These are phyloP conservation scores for Cladorrhinum samala DNA, from an alignment of 495 filamentous ascomycete species.

Conservation along the genomic window DNA sequence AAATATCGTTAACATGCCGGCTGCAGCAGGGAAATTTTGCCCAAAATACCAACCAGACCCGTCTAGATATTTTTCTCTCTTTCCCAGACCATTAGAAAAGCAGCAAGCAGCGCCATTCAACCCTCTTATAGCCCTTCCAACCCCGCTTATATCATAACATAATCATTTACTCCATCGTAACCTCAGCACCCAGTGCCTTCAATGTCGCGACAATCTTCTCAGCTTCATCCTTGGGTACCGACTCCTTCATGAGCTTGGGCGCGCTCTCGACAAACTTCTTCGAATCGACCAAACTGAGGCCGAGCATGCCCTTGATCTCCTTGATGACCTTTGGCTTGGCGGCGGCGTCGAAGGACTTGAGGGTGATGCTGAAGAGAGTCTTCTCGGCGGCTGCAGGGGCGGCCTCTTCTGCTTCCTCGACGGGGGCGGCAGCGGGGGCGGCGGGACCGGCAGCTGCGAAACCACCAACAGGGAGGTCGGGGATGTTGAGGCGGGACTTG, in stretches of 20 bases:
- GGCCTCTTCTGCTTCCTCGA: slow-evolving; percentile 70
- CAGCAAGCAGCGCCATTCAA: not conserved
- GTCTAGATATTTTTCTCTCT: slow-evolving; percentile 1
- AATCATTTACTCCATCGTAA: slow-evolving; percentile 70
- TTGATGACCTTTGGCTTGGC: slow-evolving; percentile 99
- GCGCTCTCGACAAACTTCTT: slow-evolving; percentile 99
- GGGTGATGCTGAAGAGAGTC: slow-evolving; percentile 94
- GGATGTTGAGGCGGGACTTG: slow-evolving; percentile 92
- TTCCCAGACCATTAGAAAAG: slow-evolving; percentile 3
- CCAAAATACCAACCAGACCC: not conserved
- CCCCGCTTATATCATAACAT: not conserved
- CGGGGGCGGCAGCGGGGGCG: slow-evolving; percentile 49
- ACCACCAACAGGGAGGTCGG: slow-evolving; percentile 89
- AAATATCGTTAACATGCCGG: not conserved
- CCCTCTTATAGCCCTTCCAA: not conserved
- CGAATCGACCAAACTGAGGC: slow-evolving; percentile 93
- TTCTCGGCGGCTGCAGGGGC: slow-evolving; percentile 86
- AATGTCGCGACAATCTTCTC: slow-evolving; percentile 96
- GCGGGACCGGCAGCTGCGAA: slow-evolving; percentile 55
- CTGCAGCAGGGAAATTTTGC: not conserved
- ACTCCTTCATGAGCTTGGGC: slow-evolving; percentile 98
- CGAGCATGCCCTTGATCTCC: slow-evolving; percentile 94
- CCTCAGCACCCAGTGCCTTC: slow-evolving; percentile 86
- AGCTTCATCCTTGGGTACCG: slow-evolving; percentile 93
- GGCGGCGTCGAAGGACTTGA: slow-evolving; percentile 76